Evolutionary conservation across 305 asterid genomes (phyloP).

Genomic region (Fraxinus baroniana): DNA sequence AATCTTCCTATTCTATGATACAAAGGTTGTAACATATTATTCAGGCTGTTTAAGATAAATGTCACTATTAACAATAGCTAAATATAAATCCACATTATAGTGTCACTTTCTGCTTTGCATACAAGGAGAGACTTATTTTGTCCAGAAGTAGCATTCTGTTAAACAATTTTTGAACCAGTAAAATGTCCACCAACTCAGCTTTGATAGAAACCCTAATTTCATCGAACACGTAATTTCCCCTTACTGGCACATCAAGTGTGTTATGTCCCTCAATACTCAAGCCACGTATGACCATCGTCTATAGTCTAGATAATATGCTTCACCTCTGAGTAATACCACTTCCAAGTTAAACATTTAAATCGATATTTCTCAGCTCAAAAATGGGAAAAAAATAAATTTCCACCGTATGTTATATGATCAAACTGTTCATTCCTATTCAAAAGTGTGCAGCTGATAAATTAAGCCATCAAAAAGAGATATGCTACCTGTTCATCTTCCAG

Average conservation of each 20-base stretch:
- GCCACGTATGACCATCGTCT: not conserved
- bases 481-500: constrained; percentile 58
- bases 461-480: not conserved
- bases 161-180: not conserved
- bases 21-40: not conserved
- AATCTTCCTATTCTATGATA: not conserved
- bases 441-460: not conserved
- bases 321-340: not conserved
- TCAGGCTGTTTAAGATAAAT: not conserved
- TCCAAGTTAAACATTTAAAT: not conserved
- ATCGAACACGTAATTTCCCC: not conserved
- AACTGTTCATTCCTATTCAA: not conserved
- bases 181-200: not conserved
- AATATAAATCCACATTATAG: not conserved
- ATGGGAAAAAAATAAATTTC: not conserved
- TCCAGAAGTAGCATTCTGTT: not conserved
- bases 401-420: not conserved
- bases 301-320: not conserved
- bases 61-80: not conserved
- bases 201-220: not conserved
- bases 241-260: not conserved
- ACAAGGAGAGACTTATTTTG: not conserved
- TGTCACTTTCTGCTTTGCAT: not conserved
- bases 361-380: not conserved
- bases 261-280: not conserved